phyloP scores from a whole-genome alignment of 164 flowering plant genomes.

The Piper longum region DNA sequence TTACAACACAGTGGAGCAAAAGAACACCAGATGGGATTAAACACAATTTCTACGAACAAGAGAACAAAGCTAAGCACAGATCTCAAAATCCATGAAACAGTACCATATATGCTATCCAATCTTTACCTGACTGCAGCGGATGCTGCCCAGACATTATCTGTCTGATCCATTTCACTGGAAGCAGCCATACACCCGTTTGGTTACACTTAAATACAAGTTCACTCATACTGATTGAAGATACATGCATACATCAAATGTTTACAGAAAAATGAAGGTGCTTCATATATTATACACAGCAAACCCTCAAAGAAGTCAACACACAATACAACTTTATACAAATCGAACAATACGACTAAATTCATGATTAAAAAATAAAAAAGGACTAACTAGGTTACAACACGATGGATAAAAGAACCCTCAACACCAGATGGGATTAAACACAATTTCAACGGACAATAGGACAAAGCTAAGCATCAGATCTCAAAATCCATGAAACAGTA shows the following conservation, averaged over 20 bases:
- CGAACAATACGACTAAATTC: not conserved
- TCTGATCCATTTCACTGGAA: not conserved
- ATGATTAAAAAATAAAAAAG: no score
- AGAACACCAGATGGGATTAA: no score
- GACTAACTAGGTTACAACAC: no score
- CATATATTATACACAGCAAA: not conserved
- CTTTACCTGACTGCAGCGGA: not conserved
- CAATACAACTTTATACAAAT: not conserved
- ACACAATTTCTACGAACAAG: not conserved
- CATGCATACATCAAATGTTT: not conserved
- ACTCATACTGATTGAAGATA: not conserved
- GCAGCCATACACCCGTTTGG: not conserved
- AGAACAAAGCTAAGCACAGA: not conserved
- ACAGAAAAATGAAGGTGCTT: not conserved
- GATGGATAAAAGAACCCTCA: no score
- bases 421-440: no score
- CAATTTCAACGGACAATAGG: not conserved
- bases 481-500: not conserved
- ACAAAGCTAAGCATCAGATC: not conserved
- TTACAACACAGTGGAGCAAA: no score
- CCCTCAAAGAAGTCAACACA: no score
- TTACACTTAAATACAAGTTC: not conserved
- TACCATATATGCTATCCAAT: not conserved
- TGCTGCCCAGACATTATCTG: not conserved
- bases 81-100: not conserved